Percentiles rank a stretch among this genome's conserved stretches.
phyloP scores from a whole-genome alignment of 306 rosid genomes.

The Gillenia trifoliata region DNA sequence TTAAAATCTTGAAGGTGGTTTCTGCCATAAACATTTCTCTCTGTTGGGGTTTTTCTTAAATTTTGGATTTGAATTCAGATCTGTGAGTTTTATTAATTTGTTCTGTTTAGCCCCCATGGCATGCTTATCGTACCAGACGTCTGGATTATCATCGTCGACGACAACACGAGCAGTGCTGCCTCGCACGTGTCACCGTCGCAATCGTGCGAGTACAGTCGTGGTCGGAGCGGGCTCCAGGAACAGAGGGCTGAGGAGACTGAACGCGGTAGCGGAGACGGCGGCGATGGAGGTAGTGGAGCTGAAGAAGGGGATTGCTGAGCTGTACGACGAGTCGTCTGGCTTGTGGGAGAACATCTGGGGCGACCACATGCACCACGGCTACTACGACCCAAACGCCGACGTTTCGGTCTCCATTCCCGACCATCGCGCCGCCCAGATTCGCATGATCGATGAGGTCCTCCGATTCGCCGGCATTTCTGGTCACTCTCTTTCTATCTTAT shows the following conservation, averaged over 20 bases:
- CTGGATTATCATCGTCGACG: background rate
- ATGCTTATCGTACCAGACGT: background rate
- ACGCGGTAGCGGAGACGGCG: slow-evolving; percentile 2
- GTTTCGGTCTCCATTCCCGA: slow-evolving; percentile 53
- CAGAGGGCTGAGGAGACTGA: background rate
- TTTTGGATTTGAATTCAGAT: background rate
- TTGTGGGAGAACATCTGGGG: slow-evolving; percentile 92
- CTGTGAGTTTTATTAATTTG: background rate
- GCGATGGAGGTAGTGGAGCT: slow-evolving; percentile 19
- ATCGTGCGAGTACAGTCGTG: background rate
- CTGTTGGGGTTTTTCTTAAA: background rate
- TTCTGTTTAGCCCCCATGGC: background rate
- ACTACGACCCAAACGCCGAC: slow-evolving; percentile 45
- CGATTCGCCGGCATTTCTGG: slow-evolving; percentile 49
- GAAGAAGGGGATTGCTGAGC: slow-evolving; percentile 70
- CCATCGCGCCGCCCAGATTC: slow-evolving; percentile 79
- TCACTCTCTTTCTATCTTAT: background rate
- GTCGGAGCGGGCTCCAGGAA: background rate
- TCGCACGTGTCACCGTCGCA: background rate
- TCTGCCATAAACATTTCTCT: background rate
- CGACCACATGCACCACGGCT: slow-evolving; percentile 95
- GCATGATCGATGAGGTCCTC: slow-evolving; percentile 80
- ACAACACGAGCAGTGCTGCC: background rate
- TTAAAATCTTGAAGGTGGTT: background rate
- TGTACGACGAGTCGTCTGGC: slow-evolving; percentile 81